Percentiles rank a stretch among this genome's conserved stretches.
phyloP scores from a whole-genome alignment of 768 basidiomycete genomes.

The Lentinula guzmanii region DNA sequence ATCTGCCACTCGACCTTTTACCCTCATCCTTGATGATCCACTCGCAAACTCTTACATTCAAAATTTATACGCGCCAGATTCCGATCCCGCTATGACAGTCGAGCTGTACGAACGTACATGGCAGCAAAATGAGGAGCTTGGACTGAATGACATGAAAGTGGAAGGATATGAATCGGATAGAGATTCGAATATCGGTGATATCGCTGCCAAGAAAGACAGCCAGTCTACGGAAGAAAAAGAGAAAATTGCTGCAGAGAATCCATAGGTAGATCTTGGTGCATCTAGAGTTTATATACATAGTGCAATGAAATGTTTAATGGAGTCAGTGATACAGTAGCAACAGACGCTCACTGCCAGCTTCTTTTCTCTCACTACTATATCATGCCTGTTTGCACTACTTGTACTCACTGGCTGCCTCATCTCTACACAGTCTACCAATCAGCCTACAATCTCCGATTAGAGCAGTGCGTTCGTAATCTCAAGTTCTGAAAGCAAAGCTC shows the following conservation, averaged over 20 bases:
- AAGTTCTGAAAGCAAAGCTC: slow-evolving; percentile 1
- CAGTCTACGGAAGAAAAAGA: not conserved
- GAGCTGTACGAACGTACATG: slow-evolving; percentile 79
- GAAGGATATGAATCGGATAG: slow-evolving; percentile 56
- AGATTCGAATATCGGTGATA: slow-evolving; percentile 16
- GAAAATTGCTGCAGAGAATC: not conserved
- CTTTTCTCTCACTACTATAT: not conserved
- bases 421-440: slow-evolving; percentile 83
- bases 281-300: too few relatives aligned
- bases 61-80: slow-evolving; percentile 95
- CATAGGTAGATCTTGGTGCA: too few relatives aligned
- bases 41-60: slow-evolving; percentile 94
- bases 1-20: slow-evolving; percentile 74
- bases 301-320: too few relatives aligned
- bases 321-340: too few relatives aligned
- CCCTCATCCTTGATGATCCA: slow-evolving; percentile 92
- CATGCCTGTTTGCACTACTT: slow-evolving; percentile 82
- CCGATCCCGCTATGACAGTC: slow-evolving; percentile 88
- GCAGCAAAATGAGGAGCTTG: slow-evolving; percentile 93
- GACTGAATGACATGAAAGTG: slow-evolving; percentile 85
- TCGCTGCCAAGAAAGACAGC: not conserved
- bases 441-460: slow-evolving; percentile 70
- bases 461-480: slow-evolving; percentile 66
- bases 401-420: slow-evolving; percentile 55
- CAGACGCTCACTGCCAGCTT: not conserved